A percentile compares a stretch with the other conserved stretches of the same genome.
Conservation (phyloP, 169 alveolate genomes). For the Plasmodium adleri region DNA sequence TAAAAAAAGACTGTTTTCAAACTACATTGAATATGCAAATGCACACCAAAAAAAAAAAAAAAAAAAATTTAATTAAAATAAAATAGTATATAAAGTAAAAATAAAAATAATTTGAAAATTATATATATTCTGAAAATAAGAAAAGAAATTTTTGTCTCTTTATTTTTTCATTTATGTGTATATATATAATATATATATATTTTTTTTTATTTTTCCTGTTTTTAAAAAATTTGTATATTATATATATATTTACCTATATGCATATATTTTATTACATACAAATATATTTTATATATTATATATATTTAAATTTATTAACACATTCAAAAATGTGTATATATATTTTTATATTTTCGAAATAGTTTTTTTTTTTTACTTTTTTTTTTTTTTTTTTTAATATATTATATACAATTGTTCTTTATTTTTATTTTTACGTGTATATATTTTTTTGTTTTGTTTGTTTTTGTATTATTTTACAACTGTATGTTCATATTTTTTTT, state of each 20-base stretch:
- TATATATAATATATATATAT: not conserved
- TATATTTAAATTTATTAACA: no score
- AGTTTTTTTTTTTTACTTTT: not conserved
- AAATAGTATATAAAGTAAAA: not conserved
- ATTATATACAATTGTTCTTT: slow-evolving; percentile 7
- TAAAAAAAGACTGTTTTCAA: not conserved
- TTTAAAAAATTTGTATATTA: not conserved
- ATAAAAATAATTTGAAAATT: not conserved
- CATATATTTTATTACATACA: not conserved
- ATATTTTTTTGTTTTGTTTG: not conserved
- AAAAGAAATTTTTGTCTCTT: not conserved
- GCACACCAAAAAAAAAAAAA: slow-evolving; percentile 24
- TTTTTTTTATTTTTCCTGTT: not conserved
- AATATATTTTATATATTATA: no score
- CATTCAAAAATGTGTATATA: not conserved
- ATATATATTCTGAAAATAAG: not conserved
- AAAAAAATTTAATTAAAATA: not conserved
- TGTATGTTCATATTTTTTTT: not conserved
- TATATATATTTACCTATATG: slow-evolving; percentile 1
- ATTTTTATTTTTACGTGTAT: not conserved
- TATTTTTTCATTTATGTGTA: slow-evolving; percentile 1
- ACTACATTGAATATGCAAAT: slow-evolving; percentile 6
- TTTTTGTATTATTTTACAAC: not conserved
- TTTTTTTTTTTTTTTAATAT: slow-evolving; percentile 1
- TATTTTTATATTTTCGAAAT: not conserved